Evolutionary conservation across 2,329 filamentous ascomycete species (phyloP), one percentile per base, ranked within the genome.

Genomic region (Xylaria multiplex): DNA sequence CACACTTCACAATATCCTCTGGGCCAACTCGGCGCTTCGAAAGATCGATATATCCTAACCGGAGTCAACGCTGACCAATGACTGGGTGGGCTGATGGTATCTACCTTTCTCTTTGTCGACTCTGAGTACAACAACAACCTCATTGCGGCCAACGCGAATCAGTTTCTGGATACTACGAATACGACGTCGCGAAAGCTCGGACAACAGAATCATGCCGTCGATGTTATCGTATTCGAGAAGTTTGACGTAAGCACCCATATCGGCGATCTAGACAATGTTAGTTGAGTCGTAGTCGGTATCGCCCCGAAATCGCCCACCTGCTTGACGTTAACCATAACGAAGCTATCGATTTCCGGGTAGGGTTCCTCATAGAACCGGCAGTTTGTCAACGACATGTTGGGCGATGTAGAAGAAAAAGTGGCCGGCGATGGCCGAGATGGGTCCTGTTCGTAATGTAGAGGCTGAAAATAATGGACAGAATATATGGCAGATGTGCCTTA

Each of bases 291-390:
- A 37, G 37, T 48, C 27, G 67, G 57, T 46, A 30, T 30, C 50
- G 37, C 56, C 30, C 57, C 58, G 56, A 53, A 58, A 54, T 62
- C 53, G 69, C 68, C 62, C 64, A 94, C 92, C 90, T 97, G 93
- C 88, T 97, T 97, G 77, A 98, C 96, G 82, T 98, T 99, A 80
- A 99, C 96, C 96, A 99, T 99, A 79, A 99, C 96, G 83, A 97
- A 98, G 86, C 93, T 97, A 84, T 99, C 96, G 80, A 99, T 95
- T 87, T 98, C 96, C 66, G 93, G 93, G 78, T 91, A 97, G 83
- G 97, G 97, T 84, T 97, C 93, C 87, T 97, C 93, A 81, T 97
- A 97, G 83, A 96, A 97, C 77, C 93, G 93, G 83, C 92, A 97
- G 84, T 97, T 97, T 80, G 92, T 96, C 85, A 97, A 89, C 83